These are phyloP conservation scores for Pseudopyricularia javanii DNA, from an alignment of 2,329 filamentous ascomycete genomes.

Conservation along the genomic window DNA sequence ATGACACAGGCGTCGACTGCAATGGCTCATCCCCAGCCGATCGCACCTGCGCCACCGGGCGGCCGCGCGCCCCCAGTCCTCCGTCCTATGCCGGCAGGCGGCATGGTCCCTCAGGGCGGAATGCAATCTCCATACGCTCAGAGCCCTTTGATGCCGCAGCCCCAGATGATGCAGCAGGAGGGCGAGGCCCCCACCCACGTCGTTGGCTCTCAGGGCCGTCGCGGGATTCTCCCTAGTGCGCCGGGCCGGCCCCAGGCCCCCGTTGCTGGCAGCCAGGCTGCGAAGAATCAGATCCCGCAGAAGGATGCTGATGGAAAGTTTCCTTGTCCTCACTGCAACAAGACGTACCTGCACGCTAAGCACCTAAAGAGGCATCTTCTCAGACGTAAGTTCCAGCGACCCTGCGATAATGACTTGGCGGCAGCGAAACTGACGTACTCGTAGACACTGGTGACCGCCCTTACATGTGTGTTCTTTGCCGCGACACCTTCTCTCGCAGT, in stretches of 20 bases:
- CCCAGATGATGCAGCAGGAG: conserved; percentile 40
- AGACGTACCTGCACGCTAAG: conserved; percentile 95
- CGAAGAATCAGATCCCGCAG: conserved; percentile 75
- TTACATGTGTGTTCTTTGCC: conserved; percentile 96
- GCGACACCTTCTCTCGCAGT: conserved; percentile 94
- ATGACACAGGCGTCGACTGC: conserved; percentile 55
- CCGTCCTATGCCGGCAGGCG: conserved; percentile 60
- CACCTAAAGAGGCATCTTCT: conserved; percentile 93
- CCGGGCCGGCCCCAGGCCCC: conserved; percentile 73
- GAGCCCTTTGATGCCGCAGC: conserved; percentile 41
- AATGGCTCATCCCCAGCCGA: conserved; percentile 61
- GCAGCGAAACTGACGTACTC: not conserved
- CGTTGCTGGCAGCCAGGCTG: conserved; percentile 51
- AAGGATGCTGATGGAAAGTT: conserved; percentile 98
- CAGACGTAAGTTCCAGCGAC: conserved; percentile 60
- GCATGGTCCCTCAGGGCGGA: conserved; percentile 45
- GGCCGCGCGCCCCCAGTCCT: conserved; percentile 45
- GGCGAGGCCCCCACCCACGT: conserved; percentile 71
- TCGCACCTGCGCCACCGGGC: conserved; percentile 57
- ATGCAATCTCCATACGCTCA: conserved; percentile 50
- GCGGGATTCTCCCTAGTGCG: conserved; percentile 83
- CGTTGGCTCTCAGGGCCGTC: conserved; percentile 84
- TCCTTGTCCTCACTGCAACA: conserved; percentile 94
- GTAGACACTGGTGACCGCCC: conserved; percentile 93
- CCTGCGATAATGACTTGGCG: not conserved